These are phyloP conservation scores for Hypoxylon subgilvum DNA, from an alignment of 495 filamentous ascomycete genomes.

Conservation along the genomic window DNA sequence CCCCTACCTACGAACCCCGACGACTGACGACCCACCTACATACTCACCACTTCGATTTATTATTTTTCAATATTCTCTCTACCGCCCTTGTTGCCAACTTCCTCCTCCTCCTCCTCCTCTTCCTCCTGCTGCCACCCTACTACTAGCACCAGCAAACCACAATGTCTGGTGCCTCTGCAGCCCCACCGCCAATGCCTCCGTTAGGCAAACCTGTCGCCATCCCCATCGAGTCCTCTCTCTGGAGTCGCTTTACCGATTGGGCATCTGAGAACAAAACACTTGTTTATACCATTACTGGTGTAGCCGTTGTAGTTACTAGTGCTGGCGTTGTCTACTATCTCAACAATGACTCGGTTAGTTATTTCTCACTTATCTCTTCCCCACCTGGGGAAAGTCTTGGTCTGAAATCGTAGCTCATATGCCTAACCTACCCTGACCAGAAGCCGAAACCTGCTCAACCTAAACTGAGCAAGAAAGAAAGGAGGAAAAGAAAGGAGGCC, in stretches of 20 bases:
- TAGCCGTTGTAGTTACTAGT: slow-evolving; percentile 85
- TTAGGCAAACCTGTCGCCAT: slow-evolving; percentile 46
- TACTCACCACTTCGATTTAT: no score
- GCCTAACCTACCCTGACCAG: slow-evolving; percentile 21
- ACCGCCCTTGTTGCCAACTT: slow-evolving; percentile 2
- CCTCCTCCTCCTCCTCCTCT: neutral
- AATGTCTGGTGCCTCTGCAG: slow-evolving; percentile 53
- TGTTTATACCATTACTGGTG: slow-evolving; percentile 94
- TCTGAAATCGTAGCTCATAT: no score
- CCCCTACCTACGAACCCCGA: no score
- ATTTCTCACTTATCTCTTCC: neutral
- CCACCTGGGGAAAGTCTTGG: no score
- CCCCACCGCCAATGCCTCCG: slow-evolving; percentile 48
- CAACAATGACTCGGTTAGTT: slow-evolving; percentile 53
- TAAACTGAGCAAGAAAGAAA: slow-evolving; percentile 60
- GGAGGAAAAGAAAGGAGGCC: slow-evolving; percentile 73
- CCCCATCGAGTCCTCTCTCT: slow-evolving; percentile 68
- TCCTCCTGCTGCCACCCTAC: slow-evolving; percentile 5
- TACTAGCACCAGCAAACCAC: slow-evolving; percentile 3
- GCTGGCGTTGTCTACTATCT: slow-evolving; percentile 94
- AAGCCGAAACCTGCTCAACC: slow-evolving; percentile 43
- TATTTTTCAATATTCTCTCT: no score
- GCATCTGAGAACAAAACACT: slow-evolving; percentile 92
- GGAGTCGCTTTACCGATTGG: slow-evolving; percentile 90
- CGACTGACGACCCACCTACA: no score